Conservation (phyloP, 2,329 filamentous ascomycete species). For the Malbranchea cinnamomea region DNA sequence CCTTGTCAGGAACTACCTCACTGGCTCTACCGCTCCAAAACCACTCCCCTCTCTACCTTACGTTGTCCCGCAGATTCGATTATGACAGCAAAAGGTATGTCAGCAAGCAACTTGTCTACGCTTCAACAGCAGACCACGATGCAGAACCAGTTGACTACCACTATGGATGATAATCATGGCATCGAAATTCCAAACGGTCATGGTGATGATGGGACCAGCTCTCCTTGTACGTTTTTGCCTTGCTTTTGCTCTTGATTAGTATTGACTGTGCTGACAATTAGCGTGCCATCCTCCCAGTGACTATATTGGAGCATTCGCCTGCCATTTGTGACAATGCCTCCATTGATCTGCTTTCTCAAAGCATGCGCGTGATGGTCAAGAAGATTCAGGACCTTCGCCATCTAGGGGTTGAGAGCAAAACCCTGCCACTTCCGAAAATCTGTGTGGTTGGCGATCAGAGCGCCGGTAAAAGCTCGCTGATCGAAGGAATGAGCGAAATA, state of each 20-base stretch:
- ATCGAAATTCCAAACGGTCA: background rate
- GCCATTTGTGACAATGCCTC: slow-evolving; percentile 8
- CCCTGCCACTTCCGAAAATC: slow-evolving; percentile 57
- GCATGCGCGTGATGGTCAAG: slow-evolving; percentile 24
- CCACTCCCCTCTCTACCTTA: too few species aligned
- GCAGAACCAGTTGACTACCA: too few species aligned
- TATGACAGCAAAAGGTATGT: too few species aligned
- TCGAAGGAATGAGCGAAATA: slow-evolving; percentile 50
- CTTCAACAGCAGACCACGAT: too few species aligned
- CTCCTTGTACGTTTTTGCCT: background rate
- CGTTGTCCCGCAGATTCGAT: too few species aligned
- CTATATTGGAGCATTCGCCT: slow-evolving; percentile 4
- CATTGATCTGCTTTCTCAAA: slow-evolving; percentile 17
- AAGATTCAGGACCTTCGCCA: slow-evolving; percentile 47
- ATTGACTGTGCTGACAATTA: background rate
- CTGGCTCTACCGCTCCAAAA: too few species aligned
- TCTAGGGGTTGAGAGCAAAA: slow-evolving; percentile 54
- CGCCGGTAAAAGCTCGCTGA: slow-evolving; percentile 60
- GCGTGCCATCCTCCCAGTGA: slow-evolving; percentile 3
- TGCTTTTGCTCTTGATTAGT: background rate
- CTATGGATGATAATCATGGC: too few species aligned
- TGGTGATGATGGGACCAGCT: background rate
- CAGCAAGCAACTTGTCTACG: too few species aligned
- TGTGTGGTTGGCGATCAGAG: slow-evolving; percentile 76
- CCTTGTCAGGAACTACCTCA: too few species aligned